phyloP scores from a whole-genome alignment of 805 yeast genomes.

The Nakazawaea ernobii region DNA sequence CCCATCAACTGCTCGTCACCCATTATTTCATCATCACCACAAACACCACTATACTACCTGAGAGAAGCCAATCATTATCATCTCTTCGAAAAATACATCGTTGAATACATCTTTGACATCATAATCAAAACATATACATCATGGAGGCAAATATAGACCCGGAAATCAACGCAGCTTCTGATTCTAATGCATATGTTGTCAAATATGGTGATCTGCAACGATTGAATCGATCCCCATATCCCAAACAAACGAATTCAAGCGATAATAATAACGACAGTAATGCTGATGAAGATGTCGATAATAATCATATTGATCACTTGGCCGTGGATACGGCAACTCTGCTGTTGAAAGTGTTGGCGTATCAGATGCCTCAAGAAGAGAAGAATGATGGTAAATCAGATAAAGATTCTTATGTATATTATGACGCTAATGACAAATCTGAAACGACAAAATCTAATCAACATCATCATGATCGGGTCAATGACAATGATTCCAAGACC shows the following conservation, averaged over 20 bases:
- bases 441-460: background rate
- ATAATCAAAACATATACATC: background rate
- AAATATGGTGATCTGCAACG: too few relatives aligned
- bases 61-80: too few relatives aligned
- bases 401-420: background rate
- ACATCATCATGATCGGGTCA: background rate
- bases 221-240: too few relatives aligned
- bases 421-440: background rate
- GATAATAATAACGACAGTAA: background rate
- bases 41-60: too few relatives aligned
- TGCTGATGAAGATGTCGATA: background rate
- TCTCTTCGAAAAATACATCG: too few relatives aligned
- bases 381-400: background rate
- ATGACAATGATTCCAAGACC: background rate
- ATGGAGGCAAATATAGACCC: slow-evolving; percentile 12
- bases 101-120: background rate
- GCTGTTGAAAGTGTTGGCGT: slow-evolving; percentile 3
- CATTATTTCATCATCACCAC: too few relatives aligned
- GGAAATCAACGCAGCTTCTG: slow-evolving; percentile 4
- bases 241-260: background rate
- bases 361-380: background rate
- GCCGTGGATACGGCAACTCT: slow-evolving; percentile 9
- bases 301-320: background rate
- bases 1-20: too few relatives aligned
- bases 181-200: background rate